Evolutionary conservation across 1,139 yeast species (phyloP).

Genomic region (Debaryomycetaceae sp.): DNA sequence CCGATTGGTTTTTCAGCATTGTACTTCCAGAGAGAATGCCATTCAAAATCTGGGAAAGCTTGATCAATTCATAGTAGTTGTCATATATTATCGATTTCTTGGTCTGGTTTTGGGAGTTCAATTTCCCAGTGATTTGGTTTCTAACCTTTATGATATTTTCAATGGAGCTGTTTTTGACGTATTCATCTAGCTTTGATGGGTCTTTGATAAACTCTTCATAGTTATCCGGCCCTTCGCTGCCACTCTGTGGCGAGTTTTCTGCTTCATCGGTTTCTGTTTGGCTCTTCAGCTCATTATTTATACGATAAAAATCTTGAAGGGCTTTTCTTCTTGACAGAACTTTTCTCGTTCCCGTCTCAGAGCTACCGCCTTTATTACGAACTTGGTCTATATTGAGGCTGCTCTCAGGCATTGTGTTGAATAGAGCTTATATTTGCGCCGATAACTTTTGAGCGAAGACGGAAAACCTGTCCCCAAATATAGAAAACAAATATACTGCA

Average conservation of each 20-base stretch:
- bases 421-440: not conserved
- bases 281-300: constrained; percentile 1
- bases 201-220: constrained; percentile 14
- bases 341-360: constrained; percentile 18
- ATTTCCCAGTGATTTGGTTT: constrained; percentile 28
- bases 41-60: constrained; percentile 36
- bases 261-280: not conserved
- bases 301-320: constrained; percentile 41
- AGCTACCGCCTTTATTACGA: not conserved
- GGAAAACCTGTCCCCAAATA: not conserved
- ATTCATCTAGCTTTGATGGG: constrained; percentile 25
- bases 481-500: not conserved
- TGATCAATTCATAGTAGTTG: constrained; percentile 45
- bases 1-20: constrained; percentile 5
- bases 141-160: constrained; percentile 36
- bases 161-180: constrained; percentile 30
- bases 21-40: constrained; percentile 21
- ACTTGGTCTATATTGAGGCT: not conserved
- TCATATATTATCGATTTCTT: constrained; percentile 47
- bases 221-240: constrained; percentile 4
- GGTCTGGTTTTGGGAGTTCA: constrained; percentile 40
- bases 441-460: not conserved
- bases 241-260: not conserved
- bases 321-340: constrained; percentile 43
- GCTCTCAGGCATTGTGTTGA: not conserved